These are phyloP conservation scores for Boletus sp. DNA, from an alignment of 768 basidiomycete genomes.

Conservation along the genomic window DNA sequence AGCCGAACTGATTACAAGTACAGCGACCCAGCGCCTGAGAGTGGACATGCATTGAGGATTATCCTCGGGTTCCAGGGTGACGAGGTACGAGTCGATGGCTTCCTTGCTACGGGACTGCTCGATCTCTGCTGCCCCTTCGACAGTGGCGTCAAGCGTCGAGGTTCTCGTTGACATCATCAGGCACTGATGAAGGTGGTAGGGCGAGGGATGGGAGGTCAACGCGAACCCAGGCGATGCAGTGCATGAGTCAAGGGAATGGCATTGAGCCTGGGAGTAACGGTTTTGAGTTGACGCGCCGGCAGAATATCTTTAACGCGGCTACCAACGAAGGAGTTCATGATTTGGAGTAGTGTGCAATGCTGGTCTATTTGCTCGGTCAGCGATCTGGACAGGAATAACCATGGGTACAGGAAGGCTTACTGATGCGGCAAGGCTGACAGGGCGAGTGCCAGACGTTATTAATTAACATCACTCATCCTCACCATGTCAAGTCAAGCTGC, in stretches of 20 bases:
- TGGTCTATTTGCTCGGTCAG: neutral
- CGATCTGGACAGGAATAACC: neutral
- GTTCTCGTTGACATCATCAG: slow-evolving; percentile 4
- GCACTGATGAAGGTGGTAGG: neutral
- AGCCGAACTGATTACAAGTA: slow-evolving; percentile 44
- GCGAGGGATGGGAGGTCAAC: neutral
- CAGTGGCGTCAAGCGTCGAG: slow-evolving; percentile 3
- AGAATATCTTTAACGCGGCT: neutral
- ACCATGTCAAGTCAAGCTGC: neutral
- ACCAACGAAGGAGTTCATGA: neutral
- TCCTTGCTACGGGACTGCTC: neutral
- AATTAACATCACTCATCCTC: neutral
- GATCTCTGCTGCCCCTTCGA: slow-evolving; percentile 8
- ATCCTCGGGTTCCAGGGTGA: slow-evolving; percentile 40
- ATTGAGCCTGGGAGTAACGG: neutral
- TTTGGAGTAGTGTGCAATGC: too few species aligned
- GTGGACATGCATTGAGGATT: slow-evolving; percentile 40
- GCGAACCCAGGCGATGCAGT: neutral
- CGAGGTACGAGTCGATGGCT: slow-evolving; percentile 20
- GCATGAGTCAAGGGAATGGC: neutral
- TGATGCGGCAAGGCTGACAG: neutral
- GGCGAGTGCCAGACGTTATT: too few species aligned
- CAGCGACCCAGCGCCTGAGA: slow-evolving; percentile 46
- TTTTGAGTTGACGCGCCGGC: neutral
- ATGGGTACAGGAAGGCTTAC: neutral